These are phyloP conservation scores for Haplosporangium sp. DNA, from an alignment of 371 early-diverging fungal genomes.

Conservation along the genomic window DNA sequence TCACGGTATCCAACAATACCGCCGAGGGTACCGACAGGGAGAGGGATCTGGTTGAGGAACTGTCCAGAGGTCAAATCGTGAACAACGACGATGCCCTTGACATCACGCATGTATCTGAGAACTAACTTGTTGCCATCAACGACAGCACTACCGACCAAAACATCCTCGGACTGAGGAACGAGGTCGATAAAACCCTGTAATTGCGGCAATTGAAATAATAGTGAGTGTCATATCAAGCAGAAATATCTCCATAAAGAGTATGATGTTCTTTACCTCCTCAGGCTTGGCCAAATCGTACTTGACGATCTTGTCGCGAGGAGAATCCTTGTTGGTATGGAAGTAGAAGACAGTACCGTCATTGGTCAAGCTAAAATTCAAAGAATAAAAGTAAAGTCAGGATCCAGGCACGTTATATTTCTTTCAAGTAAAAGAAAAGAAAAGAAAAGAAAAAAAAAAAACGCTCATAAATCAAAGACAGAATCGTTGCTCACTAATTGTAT, in stretches of 20 bases:
- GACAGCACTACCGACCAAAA: slow-evolving; percentile 56
- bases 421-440: not conserved
- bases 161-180: slow-evolving; percentile 66
- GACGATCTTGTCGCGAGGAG: slow-evolving; percentile 70
- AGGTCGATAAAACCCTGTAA: slow-evolving; percentile 65
- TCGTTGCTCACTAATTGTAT: slow-evolving; percentile 56
- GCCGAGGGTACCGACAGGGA: slow-evolving; percentile 53
- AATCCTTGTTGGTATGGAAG: slow-evolving; percentile 70
- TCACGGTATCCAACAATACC: slow-evolving; percentile 23
- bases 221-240: not conserved
- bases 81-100: slow-evolving; percentile 58
- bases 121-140: slow-evolving; percentile 67
- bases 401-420: not conserved
- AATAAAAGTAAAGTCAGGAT: not conserved
- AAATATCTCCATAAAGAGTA: not conserved
- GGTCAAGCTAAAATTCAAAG: slow-evolving; percentile 51
- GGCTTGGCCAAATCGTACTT: slow-evolving; percentile 68
- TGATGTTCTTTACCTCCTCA: slow-evolving; percentile 39
- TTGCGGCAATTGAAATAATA: not conserved
- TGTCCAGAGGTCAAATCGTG: slow-evolving; percentile 47
- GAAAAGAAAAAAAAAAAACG: not conserved
- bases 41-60: slow-evolving; percentile 20
- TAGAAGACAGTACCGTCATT: slow-evolving; percentile 71
- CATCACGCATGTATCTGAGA: slow-evolving; percentile 69
- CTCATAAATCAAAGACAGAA: too few relatives aligned